A percentile compares a stretch with the other conserved stretches of the same genome.
phyloP scores from a whole-genome alignment of 768 basidiomycete species.

The Chiua virens region DNA sequence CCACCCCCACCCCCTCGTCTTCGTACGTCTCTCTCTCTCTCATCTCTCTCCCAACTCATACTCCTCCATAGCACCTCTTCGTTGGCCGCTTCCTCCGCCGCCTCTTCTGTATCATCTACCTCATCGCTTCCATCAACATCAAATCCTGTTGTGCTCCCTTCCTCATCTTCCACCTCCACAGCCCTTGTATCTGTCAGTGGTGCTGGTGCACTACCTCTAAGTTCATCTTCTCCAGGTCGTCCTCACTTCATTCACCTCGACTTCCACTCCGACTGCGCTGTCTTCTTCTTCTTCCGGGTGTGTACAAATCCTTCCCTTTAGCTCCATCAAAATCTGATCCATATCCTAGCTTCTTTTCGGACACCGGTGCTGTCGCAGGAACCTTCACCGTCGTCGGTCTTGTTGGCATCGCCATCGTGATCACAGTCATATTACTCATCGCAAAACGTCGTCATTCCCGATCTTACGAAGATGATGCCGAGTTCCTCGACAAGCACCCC shows the following conservation, averaged over 20 bases:
- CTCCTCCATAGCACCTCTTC: too few species aligned
- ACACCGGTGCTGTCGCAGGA: constrained; percentile 47
- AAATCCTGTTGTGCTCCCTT: background rate
- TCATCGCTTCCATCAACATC: background rate
- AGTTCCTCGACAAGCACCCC: constrained; percentile 26
- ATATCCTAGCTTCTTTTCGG: constrained; percentile 42
- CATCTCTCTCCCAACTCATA: too few species aligned
- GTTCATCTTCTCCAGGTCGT: background rate
- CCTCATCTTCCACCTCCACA: background rate
- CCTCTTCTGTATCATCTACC: background rate
- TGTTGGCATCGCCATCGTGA: constrained; percentile 31
- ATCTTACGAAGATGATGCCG: constrained; percentile 27
- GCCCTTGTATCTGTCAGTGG: background rate
- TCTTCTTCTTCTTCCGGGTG: constrained; percentile 24
- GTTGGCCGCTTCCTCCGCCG: too few species aligned
- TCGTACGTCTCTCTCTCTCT: too few species aligned
- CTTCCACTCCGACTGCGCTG: constrained; percentile 14
- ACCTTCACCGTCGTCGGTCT: constrained; percentile 45
- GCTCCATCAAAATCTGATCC: background rate
- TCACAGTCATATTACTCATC: constrained; percentile 29
- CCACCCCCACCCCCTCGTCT: background rate
- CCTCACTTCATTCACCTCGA: background rate
- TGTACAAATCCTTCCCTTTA: background rate
- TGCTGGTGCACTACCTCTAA: background rate
- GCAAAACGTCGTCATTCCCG: constrained; percentile 30